These are phyloP conservation scores for Penicillium cataractarum DNA, from an alignment of 495 filamentous ascomycete species.

Conservation along the genomic window DNA sequence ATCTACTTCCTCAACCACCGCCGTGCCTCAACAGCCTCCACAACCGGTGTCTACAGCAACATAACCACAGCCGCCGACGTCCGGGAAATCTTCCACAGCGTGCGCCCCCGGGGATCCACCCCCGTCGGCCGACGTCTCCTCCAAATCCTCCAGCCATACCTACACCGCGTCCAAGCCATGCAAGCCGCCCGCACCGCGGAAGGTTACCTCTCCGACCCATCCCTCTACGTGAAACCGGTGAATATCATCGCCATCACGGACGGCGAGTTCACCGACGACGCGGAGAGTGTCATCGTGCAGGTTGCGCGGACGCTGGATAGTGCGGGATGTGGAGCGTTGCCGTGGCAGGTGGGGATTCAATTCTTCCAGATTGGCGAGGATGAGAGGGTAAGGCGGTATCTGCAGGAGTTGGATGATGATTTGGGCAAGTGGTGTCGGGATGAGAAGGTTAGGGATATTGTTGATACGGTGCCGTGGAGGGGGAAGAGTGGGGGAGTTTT, in stretches of 20 bases:
- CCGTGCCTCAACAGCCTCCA: slow-evolving; percentile 16
- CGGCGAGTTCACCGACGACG: slow-evolving; percentile 81
- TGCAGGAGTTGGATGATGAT: slow-evolving; percentile 79
- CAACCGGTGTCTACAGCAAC: slow-evolving; percentile 54
- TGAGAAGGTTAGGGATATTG: slow-evolving; percentile 77
- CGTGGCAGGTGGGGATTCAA: slow-evolving; percentile 91
- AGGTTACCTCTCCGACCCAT: slow-evolving; percentile 5
- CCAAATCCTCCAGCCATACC: slow-evolving; percentile 74
- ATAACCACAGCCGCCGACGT: slow-evolving; percentile 58
- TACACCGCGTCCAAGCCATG: slow-evolving; percentile 46
- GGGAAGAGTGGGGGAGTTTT: slow-evolving; percentile 45
- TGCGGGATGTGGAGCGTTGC: slow-evolving; percentile 61
- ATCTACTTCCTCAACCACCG: slow-evolving; percentile 86
- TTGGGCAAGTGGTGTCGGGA: slow-evolving; percentile 54
- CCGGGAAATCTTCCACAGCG: slow-evolving; percentile 65
- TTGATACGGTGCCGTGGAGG: slow-evolving; percentile 85
- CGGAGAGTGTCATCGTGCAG: slow-evolving; percentile 69
- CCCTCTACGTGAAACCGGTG: slow-evolving; percentile 66
- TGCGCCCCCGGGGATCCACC: slow-evolving; percentile 68
- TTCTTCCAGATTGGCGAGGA: slow-evolving; percentile 96
- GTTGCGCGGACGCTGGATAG: slow-evolving; percentile 72
- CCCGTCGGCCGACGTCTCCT: slow-evolving; percentile 76
- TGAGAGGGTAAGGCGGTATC: slow-evolving; percentile 58
- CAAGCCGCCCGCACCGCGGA: slow-evolving; percentile 48
- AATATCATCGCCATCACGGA: slow-evolving; percentile 97